A percentile compares a stretch with the other conserved stretches of the same genome.
Conservation (phyloP, 345 rosid genomes). For the Lepidium aucheri region DNA sequence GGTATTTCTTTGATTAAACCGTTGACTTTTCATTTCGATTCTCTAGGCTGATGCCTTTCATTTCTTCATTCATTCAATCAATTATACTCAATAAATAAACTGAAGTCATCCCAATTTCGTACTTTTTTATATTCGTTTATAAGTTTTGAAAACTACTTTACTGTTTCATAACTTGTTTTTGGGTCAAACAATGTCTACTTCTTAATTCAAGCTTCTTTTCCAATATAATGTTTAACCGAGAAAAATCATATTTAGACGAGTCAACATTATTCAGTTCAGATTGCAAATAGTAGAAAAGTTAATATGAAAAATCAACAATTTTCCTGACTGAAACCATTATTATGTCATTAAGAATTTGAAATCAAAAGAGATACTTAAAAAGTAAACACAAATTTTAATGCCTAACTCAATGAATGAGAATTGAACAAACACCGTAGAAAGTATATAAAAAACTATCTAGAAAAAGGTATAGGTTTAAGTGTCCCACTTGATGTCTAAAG, state of each 20-base stretch:
- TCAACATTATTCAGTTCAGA: not conserved
- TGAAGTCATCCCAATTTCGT: not conserved
- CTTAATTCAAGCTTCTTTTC: too few relatives aligned
- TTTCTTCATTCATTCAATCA: not conserved
- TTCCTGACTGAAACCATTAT: not conserved
- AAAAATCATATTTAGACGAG: not conserved
- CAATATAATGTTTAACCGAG: not conserved
- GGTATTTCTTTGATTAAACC: slow-evolving; percentile 23
- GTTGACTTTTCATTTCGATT: slow-evolving; percentile 14
- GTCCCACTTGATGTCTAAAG: slow-evolving; percentile 15
- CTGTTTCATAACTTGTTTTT: too few relatives aligned
- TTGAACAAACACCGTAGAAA: not conserved
- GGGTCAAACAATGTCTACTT: too few relatives aligned
- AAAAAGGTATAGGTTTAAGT: slow-evolving; percentile 21
- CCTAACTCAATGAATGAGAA: slow-evolving; percentile 11
- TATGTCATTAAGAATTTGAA: not conserved
- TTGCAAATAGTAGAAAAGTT: not conserved
- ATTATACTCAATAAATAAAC: not conserved
- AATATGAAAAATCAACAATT: not conserved
- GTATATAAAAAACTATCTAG: not conserved
- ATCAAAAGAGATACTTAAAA: too few relatives aligned
- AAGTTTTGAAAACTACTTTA: too few relatives aligned
- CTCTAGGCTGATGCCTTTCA: slow-evolving; percentile 4
- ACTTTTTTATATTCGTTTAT: not conserved
- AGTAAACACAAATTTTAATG: slow-evolving; percentile 1